A percentile compares a stretch with the other conserved stretches of the same genome.
Evolutionary conservation across 176 grass and related monocot genomes (phyloP).

Genomic region (Juncus inflexus): DNA sequence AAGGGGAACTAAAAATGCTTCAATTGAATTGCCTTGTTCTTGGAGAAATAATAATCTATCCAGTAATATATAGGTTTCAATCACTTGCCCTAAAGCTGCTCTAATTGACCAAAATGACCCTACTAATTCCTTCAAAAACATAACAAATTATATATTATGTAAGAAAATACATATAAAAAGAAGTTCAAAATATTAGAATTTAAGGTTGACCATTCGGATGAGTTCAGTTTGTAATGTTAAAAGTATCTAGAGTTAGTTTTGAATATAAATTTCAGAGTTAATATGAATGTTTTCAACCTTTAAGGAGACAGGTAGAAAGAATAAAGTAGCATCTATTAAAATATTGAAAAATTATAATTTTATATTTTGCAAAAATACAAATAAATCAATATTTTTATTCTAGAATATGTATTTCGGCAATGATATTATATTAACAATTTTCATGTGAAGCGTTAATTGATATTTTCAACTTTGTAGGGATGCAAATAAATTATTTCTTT

Average conservation of each 20-base stretch:
- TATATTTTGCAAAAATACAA: too few relatives aligned
- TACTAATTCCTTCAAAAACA: constrained; percentile 61
- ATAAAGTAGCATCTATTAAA: too few relatives aligned
- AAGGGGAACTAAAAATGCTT: constrained; percentile 61
- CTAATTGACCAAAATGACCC: constrained; percentile 95
- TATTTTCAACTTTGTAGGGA: too few relatives aligned
- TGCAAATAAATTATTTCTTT: too few relatives aligned
- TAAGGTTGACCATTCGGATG: not conserved
- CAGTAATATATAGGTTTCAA: constrained; percentile 92
- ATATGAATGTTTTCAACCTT: not conserved
- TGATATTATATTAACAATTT: too few relatives aligned
- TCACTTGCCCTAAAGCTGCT: constrained; percentile 77
- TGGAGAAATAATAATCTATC: constrained; percentile 85
- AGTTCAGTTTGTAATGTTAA: constrained; percentile 1
- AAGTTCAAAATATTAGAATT: constrained; percentile 23
- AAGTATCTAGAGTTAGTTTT: not conserved
- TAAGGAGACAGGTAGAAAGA: too few relatives aligned
- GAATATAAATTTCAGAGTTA: not conserved
- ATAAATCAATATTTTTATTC: too few relatives aligned
- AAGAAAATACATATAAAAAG: not conserved
- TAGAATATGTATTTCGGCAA: too few relatives aligned
- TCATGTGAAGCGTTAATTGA: too few relatives aligned
- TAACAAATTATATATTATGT: not conserved
- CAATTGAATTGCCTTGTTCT: constrained; percentile 49
- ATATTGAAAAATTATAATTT: too few relatives aligned